A percentile compares a stretch with the other conserved stretches of the same genome.
These are phyloP conservation scores for Lanmaoa pseudosensibilis DNA, from an alignment of 768 basidiomycete species.

Conservation along the genomic window DNA sequence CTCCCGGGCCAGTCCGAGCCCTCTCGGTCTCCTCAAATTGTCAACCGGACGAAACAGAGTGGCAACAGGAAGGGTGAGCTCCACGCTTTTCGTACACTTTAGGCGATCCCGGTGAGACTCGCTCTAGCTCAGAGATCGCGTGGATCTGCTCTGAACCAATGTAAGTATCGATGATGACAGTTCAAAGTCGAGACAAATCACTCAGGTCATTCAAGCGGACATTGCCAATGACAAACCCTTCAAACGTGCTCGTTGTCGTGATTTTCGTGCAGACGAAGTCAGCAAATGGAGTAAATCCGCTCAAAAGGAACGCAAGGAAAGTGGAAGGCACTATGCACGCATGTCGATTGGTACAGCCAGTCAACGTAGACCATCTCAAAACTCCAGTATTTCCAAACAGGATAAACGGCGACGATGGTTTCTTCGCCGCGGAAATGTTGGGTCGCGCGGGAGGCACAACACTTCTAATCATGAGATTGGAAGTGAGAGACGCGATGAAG, in stretches of 20 bases:
- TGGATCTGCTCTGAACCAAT: conserved; percentile 1
- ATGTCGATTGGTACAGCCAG: conserved; percentile 20
- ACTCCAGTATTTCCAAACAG: neutral
- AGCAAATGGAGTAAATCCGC: conserved; percentile 7
- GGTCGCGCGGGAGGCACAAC: neutral
- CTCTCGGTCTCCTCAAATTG: neutral
- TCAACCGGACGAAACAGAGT: neutral
- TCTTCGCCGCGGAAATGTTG: conserved; percentile 10
- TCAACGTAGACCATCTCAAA: conserved; percentile 1
- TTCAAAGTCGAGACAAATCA: neutral
- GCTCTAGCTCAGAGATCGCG: conserved; percentile 11
- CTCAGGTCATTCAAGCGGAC: conserved; percentile 16
- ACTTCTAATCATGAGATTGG: neutral
- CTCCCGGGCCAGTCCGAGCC: neutral
- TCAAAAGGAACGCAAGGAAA: conserved; percentile 4
- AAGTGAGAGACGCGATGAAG: conserved; percentile 2
- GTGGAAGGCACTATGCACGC: conserved; percentile 13
- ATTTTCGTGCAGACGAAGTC: neutral
- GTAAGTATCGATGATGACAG: conserved; percentile 8
- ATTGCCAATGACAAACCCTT: neutral
- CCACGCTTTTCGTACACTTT: neutral
- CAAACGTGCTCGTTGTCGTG: conserved; percentile 1
- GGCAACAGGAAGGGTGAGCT: conserved; percentile 9
- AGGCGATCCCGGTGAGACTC: neutral
- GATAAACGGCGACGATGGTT: conserved; percentile 18